Conservation (phyloP, 179 eudicot species). For the Dionaea muscipula region DNA sequence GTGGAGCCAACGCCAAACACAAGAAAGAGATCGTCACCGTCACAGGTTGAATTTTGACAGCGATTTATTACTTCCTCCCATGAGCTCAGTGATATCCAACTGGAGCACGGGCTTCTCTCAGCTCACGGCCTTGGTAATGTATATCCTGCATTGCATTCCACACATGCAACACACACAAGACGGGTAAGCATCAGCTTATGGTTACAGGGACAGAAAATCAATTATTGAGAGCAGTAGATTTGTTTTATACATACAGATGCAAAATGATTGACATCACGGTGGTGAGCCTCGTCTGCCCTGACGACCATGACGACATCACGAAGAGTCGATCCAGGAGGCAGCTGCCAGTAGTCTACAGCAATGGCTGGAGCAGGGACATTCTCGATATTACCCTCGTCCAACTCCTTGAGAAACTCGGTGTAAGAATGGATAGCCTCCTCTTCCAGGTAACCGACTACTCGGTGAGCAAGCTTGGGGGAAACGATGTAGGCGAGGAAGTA, state of each 20-base stretch:
- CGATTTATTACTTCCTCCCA: too few relatives aligned
- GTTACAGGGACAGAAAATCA: too few relatives aligned
- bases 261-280: conserved; percentile 59
- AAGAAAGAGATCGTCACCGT: too few relatives aligned
- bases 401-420: conserved; percentile 49
- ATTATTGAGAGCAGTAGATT: neutral
- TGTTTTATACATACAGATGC: conserved; percentile 31
- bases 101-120: conserved; percentile 55
- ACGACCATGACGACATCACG: conserved; percentile 50
- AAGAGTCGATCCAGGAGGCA: conserved; percentile 37
- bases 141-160: conserved; percentile 43
- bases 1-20: too few relatives aligned
- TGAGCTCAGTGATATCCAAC: conserved; percentile 46
- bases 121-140: conserved; percentile 46
- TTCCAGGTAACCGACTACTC: conserved; percentile 48
- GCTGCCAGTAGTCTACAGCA: conserved; percentile 53
- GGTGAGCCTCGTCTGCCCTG: conserved; percentile 65
- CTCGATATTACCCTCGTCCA: conserved; percentile 42
- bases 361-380: conserved; percentile 60
- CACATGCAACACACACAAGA: too few relatives aligned
- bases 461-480: conserved; percentile 54
- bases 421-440: conserved; percentile 62
- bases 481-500: conserved; percentile 38
- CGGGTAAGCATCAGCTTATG: neutral
- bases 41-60: too few relatives aligned